These are phyloP conservation scores for Aspergillus phoenicis DNA, from an alignment of 2,329 filamentous ascomycete species.

Conservation along the genomic window DNA sequence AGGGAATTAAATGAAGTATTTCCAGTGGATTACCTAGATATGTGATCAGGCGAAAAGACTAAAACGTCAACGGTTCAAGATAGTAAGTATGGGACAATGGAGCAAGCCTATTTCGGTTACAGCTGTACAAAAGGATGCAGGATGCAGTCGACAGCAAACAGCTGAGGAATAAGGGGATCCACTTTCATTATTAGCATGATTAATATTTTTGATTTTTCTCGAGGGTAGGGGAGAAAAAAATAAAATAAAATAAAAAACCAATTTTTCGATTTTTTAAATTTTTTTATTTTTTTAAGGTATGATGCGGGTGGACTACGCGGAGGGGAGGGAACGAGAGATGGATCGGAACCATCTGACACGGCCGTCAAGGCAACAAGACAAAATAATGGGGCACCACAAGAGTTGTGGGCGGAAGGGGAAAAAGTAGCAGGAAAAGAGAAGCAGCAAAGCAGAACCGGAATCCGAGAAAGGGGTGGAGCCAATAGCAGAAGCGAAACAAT, in stretches of 20 bases:
- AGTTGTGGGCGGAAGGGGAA: conserved; percentile 16
- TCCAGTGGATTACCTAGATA: conserved; percentile 37
- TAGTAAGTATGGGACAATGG: conserved; percentile 22
- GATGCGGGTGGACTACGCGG: conserved; percentile 21
- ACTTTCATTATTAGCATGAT: conserved; percentile 20
- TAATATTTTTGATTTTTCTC: conserved; percentile 17
- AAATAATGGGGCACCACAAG: conserved; percentile 21
- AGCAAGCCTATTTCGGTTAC: conserved; percentile 36
- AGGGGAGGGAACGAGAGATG: conserved; percentile 19
- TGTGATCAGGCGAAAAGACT: conserved; percentile 36
- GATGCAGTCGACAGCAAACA: conserved; percentile 41
- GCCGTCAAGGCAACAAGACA: conserved; percentile 19
- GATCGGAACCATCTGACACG: conserved; percentile 31
- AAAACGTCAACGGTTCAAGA: conserved; percentile 36
- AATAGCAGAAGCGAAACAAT: conserved; percentile 19
- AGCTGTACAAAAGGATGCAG: conserved; percentile 38
- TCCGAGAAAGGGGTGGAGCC: conserved; percentile 26
- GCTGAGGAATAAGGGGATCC: conserved; percentile 35
- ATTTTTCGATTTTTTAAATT: conserved; percentile 3
- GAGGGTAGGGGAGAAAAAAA: not conserved
- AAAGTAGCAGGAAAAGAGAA: conserved; percentile 13
- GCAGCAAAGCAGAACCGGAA: conserved; percentile 13
- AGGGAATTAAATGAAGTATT: conserved; percentile 33
- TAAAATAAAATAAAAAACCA: not conserved
- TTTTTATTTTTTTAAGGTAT: conserved; percentile 18